These are phyloP conservation scores for Aspergillus ostianus DNA, from an alignment of 495 filamentous ascomycete genomes.

Conservation along the genomic window DNA sequence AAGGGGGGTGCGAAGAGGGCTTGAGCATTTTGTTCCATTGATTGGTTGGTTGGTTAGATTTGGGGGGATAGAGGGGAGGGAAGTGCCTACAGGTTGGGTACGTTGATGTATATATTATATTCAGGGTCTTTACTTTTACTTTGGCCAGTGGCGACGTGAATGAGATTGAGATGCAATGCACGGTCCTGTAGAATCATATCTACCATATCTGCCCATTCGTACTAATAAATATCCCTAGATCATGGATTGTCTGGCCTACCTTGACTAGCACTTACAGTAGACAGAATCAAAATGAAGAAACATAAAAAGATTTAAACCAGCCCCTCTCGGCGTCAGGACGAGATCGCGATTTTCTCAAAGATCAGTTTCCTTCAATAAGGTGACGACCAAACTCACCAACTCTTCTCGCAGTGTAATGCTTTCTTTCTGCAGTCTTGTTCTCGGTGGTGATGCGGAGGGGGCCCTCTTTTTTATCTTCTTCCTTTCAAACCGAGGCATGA, in stretches of 20 bases:
- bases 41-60: no score
- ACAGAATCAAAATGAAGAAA: neutral
- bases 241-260: constrained; percentile 15
- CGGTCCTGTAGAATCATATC: neutral
- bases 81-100: neutral
- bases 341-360: constrained; percentile 5
- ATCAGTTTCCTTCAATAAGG: constrained; percentile 17
- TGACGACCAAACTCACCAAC: constrained; percentile 20
- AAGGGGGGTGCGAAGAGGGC: constrained; percentile 17
- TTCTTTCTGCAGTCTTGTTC: neutral
- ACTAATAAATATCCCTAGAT: neutral
- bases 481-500: neutral
- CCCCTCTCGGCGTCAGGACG: neutral
- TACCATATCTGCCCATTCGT: neutral
- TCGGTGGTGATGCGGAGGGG: neutral
- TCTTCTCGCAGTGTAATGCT: neutral
- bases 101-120: neutral
- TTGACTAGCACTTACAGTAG: constrained; percentile 17
- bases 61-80: neutral
- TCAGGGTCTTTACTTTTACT: no score
- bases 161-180: no score
- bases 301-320: constrained; percentile 1
- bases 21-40: constrained; percentile 6
- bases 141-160: no score
- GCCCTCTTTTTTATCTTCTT: neutral